Evolutionary conservation across 306 rosid genomes (phyloP), one percentile per base, ranked within the genome.

Genomic region (Dalbergia oliveri): DNA sequence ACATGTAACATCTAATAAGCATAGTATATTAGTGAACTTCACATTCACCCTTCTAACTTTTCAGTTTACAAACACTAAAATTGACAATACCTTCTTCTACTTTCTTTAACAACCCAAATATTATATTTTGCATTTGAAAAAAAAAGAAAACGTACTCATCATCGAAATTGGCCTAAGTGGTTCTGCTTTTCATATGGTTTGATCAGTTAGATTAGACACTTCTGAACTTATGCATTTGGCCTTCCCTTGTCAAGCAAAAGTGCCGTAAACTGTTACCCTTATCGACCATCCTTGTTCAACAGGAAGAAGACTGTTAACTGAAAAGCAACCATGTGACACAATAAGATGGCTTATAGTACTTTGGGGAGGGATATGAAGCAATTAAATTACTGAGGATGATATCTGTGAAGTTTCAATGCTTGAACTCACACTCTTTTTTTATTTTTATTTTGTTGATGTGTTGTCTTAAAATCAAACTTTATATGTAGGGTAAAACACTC

Each of bases 401-500:
- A 47, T 18, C 79, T 76, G 73, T 82, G 88, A 89, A 87, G 90
- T 86, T 73, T 47, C 67, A 77, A 68, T 76, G 80, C 78, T 58
- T 89, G 89, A 72, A 86, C 91, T 76, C 88, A 72, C 26, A 19
- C 15, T 21, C 26, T 63, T 66, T 69, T 72, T 84, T 47, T n/a
- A 14, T 53, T 53, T n/a, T 54, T 54, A 54, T 54, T 34, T 72
- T 73, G 79, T 65, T 57, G 82, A 70, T 82, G 78, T 78, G 81
- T 79, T 66, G 56, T 71, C 84, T 58, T 64, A 81, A 83, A 66
- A 77, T 83, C 26, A 87, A 64, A 73, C 91, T 92, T 94, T 90
- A 79, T 71, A 57, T 68, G 90, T 85, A 89, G 94, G 94, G 93
- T 85, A 88, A 92, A 85, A 86, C 45, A 64, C 64, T 8, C 85